phyloP scores from a whole-genome alignment of 177 flowering plant genomes.

The Vitis hybrid region DNA sequence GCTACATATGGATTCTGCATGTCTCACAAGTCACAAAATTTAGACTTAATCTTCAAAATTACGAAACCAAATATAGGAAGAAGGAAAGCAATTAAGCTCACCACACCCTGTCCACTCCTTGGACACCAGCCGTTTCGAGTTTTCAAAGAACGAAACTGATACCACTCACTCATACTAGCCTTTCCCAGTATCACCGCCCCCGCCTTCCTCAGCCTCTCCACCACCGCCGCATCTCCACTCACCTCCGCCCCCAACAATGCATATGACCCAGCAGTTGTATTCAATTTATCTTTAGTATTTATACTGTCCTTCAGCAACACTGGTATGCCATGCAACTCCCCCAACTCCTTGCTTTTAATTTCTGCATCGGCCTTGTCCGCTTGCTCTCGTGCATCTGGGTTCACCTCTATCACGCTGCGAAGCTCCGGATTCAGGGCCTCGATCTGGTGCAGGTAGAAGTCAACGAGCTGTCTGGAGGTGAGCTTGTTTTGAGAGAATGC shows the following conservation, averaged over 20 bases:
- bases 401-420: conserved; percentile 38
- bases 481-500: conserved; percentile 28
- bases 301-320: conserved; percentile 44
- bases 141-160: conserved; percentile 4
- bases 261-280: conserved; percentile 47
- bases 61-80: too few species aligned
- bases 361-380: conserved; percentile 39
- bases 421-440: conserved; percentile 32
- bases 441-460: conserved; percentile 33
- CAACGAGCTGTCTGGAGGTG: conserved; percentile 33
- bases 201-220: conserved; percentile 35
- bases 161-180: conserved; percentile 41
- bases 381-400: conserved; percentile 32
- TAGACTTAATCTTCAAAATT: too few species aligned
- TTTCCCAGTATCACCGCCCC: conserved; percentile 50
- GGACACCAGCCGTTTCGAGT: conserved; percentile 31
- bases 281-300: conserved; percentile 37
- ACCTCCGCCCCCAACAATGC: conserved; percentile 41
- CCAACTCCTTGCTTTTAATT: conserved; percentile 7
- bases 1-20: conserved; percentile 38
- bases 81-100: background rate
- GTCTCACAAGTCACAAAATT: background rate
- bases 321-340: conserved; percentile 39
- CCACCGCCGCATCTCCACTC: conserved; percentile 39
- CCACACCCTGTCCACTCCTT: conserved; percentile 39